Evolutionary conservation across 2,329 filamentous ascomycete genomes (phyloP).

Genomic region (Neonectria faginata): DNA sequence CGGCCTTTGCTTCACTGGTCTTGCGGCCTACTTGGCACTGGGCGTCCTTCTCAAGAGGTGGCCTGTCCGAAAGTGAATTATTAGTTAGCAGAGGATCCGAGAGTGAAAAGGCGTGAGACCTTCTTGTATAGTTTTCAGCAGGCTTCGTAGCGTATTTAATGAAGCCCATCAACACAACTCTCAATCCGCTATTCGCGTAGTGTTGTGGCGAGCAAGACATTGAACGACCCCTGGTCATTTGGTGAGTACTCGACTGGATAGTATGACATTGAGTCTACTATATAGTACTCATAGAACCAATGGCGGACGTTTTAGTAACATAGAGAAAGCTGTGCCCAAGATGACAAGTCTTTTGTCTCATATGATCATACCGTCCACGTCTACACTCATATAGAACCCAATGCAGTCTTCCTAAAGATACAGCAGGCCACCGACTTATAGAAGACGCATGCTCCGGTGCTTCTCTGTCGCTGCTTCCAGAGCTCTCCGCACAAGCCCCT

Average conservation of each 20-base stretch:
- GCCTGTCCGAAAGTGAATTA: slow-evolving; percentile 13
- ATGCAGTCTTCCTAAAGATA: too few species aligned
- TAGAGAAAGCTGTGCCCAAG: too few species aligned
- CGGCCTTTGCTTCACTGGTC: slow-evolving; percentile 32
- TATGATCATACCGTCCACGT: too few species aligned
- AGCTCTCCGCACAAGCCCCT: slow-evolving; percentile 30
- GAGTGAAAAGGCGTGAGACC: background rate
- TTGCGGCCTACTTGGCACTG: slow-evolving; percentile 20
- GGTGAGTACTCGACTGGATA: too few species aligned
- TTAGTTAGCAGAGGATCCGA: background rate
- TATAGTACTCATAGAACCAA: too few species aligned
- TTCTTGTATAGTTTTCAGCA: background rate
- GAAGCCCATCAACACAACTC: background rate
- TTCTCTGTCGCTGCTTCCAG: slow-evolving; percentile 28
- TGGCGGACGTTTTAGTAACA: too few species aligned
- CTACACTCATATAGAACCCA: too few species aligned
- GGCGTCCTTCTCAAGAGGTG: slow-evolving; percentile 28
- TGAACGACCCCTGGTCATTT: too few species aligned
- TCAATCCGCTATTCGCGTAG: background rate
- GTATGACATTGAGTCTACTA: too few species aligned
- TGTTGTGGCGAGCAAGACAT: too few species aligned
- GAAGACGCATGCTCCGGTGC: background rate
- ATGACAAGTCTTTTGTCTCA: too few species aligned
- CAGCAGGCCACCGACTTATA: too few species aligned
- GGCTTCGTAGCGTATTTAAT: background rate